Evolutionary conservation across 768 basidiomycete species (phyloP), one percentile per base, ranked within the genome.

Genomic region (Amyloporia xantha): DNA sequence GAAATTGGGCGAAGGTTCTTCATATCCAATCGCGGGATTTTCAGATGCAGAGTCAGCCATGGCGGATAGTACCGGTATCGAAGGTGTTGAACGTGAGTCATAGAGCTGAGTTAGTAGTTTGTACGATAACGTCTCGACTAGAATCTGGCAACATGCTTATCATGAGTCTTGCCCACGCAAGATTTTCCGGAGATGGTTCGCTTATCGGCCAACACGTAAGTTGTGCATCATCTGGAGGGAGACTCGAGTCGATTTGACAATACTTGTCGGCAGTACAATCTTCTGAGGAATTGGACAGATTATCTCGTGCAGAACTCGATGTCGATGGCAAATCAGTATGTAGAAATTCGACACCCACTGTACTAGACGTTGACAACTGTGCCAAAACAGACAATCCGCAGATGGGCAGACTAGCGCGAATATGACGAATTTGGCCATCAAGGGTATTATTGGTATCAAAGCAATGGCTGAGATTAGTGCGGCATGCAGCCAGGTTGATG

Each of bases 61-160:
- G n/a, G n/a, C 33, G 33, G 33, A 35, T 10, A 35, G 33, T 35
- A 10, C 33, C 9, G 10, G 33, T 35, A 10, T n/a, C 9, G 10
- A 35, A 35, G 33, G 33, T 9, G 33, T 35, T 35, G 33, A 35
- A 35, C 33, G 33, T 35, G n/a, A 9, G 33, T n/a, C n/a, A n/a
- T n/a, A n/a, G n/a, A n/a, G n/a, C n/a, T n/a, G n/a, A n/a, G n/a
- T n/a, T n/a, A n/a, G n/a, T n/a, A n/a, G n/a, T n/a, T n/a, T n/a
- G n/a, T n/a, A n/a, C n/a, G n/a, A n/a, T n/a, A n/a, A n/a, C n/a
- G n/a, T n/a, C n/a, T n/a, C 41, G 11, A 26, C 53, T 52, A 68
- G 68, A 68, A 47, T 57, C 62, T 7, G 67, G 62, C 1, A 65
- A 66, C 47, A 69, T 68, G 56, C 23, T 57, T 11, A 57, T 57